Conservation (phyloP, 2,329 filamentous ascomycete species). For the Hypoxylon sp. region DNA sequence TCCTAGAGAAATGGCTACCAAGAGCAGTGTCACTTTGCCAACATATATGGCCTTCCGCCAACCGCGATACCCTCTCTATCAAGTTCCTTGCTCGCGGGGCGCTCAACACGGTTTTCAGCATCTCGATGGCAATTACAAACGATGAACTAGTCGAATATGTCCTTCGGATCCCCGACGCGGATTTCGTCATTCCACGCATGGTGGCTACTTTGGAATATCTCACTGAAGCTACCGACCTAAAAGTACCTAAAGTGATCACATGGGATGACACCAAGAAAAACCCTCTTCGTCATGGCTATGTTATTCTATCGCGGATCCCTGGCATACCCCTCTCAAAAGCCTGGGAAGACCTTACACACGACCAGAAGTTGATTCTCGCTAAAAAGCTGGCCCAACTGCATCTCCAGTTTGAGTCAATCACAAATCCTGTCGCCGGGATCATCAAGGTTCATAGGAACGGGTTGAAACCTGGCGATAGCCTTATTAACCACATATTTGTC, state of each 20-base stretch:
- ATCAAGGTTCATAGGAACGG: conserved; percentile 1
- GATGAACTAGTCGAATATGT: conserved; percentile 8
- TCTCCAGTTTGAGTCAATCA: conserved; percentile 12
- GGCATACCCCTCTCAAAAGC: background rate
- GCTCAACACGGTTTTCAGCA: conserved; percentile 12
- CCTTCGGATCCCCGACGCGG: conserved; percentile 10
- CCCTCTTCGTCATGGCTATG: conserved; percentile 1
- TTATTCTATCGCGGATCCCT: conserved; percentile 12
- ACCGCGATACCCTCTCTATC: conserved; percentile 6
- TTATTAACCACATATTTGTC: background rate
- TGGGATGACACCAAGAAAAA: conserved; percentile 25
- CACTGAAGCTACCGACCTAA: conserved; percentile 10
- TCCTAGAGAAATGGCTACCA: conserved; percentile 1
- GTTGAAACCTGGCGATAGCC: background rate
- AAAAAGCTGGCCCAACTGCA: conserved; percentile 8
- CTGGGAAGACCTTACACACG: conserved; percentile 6
- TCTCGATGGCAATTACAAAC: conserved; percentile 5
- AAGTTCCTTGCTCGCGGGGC: conserved; percentile 7
- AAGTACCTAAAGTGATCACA: conserved; percentile 19
- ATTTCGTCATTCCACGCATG: background rate
- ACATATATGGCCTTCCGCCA: conserved; percentile 10
- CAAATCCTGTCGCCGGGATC: conserved; percentile 4
- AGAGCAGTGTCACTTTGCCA: conserved; percentile 15
- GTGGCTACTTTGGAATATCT: conserved; percentile 17
- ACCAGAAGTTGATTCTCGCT: conserved; percentile 14